A percentile compares a stretch with the other conserved stretches of the same genome.
Evolutionary conservation across 768 basidiomycete species (phyloP).

Genomic region (Panaeolus papilionaceus): DNA sequence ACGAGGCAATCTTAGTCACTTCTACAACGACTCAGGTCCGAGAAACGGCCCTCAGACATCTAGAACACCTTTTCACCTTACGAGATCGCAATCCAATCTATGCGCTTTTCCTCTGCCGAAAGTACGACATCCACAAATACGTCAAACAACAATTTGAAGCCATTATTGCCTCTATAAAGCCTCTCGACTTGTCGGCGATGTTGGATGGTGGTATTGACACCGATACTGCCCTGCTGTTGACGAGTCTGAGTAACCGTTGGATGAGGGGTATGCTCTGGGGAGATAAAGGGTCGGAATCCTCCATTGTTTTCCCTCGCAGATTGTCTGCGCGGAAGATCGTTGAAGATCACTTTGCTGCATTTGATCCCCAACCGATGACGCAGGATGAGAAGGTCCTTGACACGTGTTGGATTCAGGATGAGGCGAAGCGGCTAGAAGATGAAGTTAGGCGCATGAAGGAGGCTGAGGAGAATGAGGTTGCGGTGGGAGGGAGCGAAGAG

Average conservation of each 20-base stretch:
- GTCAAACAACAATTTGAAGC: background rate
- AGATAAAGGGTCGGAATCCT: background rate
- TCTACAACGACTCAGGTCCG: background rate
- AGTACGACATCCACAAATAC: background rate
- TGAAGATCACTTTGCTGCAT: background rate
- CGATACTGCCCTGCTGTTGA: background rate
- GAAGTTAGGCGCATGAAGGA: conserved; percentile 15
- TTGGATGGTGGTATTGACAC: background rate
- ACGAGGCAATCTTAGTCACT: background rate
- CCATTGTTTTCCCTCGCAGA: background rate
- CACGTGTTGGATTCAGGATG: conserved; percentile 17
- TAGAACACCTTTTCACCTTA: background rate
- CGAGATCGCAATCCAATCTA: background rate
- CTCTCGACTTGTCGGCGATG: background rate
- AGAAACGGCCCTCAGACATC: background rate
- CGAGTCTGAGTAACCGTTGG: background rate
- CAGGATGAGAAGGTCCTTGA: background rate
- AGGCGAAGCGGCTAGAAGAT: conserved; percentile 22
- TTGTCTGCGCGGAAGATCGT: background rate
- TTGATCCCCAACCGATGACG: too few species aligned
- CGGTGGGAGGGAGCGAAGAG: too few species aligned
- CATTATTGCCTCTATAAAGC: background rate
- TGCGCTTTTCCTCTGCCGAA: background rate
- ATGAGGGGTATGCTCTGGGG: background rate
- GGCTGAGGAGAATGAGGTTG: too few species aligned